phyloP scores from a whole-genome alignment of 2,329 filamentous ascomycete genomes.

The Pseudocercospora crystallina region DNA sequence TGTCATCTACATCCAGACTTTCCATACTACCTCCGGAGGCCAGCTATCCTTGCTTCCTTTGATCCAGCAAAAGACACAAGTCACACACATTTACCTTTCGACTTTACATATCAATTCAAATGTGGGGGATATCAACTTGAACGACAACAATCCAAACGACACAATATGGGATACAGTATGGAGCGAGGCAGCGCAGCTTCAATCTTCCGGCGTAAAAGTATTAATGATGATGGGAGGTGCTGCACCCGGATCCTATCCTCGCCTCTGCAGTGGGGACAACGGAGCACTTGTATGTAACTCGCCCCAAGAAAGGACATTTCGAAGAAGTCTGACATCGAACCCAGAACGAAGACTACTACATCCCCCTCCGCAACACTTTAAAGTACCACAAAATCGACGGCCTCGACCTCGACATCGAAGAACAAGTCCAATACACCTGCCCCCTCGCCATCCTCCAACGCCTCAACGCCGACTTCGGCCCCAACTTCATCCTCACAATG shows the following conservation, averaged over 20 bases:
- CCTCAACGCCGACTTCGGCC: conserved; percentile 30
- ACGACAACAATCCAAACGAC: conserved; percentile 29
- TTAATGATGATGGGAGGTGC: conserved; percentile 36
- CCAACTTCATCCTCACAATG: conserved; percentile 34
- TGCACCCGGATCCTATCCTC: conserved; percentile 28
- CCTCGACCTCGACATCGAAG: conserved; percentile 35
- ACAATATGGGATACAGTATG: conserved; percentile 26
- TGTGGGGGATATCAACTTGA: conserved; percentile 29
- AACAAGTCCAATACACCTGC: conserved; percentile 26
- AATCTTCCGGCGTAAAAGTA: conserved; percentile 30
- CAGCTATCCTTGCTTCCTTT: conserved; percentile 30
- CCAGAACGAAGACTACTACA: conserved; percentile 29
- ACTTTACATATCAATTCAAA: conserved; percentile 31
- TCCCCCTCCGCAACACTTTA: conserved; percentile 29
- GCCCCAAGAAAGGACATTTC: no score
- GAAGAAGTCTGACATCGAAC: not conserved
- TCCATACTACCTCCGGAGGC: conserved; percentile 23
- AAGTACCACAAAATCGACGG: conserved; percentile 29
- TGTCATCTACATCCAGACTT: conserved; percentile 32
- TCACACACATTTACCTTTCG: conserved; percentile 32
- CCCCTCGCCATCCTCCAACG: conserved; percentile 28
- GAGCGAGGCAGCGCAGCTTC: conserved; percentile 28
- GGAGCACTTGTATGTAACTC: conserved; percentile 19
- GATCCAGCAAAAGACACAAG: conserved; percentile 25
- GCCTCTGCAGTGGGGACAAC: conserved; percentile 26